phyloP scores from a whole-genome alignment of 257 asterid species.

The Penstemon eatonii region DNA sequence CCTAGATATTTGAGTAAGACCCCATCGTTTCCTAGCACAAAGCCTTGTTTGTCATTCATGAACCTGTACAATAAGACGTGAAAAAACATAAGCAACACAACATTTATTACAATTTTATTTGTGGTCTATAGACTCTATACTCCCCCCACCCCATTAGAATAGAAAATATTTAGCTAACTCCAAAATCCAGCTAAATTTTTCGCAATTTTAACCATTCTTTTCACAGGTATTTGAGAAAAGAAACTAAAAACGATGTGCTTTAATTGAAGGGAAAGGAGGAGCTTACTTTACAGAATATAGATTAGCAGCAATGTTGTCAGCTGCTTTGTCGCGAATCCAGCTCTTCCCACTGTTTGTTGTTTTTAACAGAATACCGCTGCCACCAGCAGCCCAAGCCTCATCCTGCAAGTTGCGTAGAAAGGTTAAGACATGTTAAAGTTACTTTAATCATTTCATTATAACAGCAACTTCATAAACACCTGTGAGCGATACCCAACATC shows the following conservation, averaged over 20 bases:
- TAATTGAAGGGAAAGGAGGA: not conserved
- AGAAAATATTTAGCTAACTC: too few relatives aligned
- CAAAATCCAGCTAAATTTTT: too few relatives aligned
- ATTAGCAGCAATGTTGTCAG: constrained; percentile 96
- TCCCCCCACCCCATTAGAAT: too few relatives aligned
- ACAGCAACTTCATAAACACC: constrained; percentile 38
- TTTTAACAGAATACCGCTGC: constrained; percentile 88
- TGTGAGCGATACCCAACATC: constrained; percentile 82
- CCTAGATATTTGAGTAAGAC: constrained; percentile 92
- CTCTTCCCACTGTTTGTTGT: constrained; percentile 86
- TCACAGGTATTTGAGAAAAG: too few relatives aligned
- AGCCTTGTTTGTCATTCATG: constrained; percentile 79
- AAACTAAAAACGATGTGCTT: too few relatives aligned
- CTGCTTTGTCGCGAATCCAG: constrained; percentile 93
- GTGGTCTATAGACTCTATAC: too few relatives aligned
- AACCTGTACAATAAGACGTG: constrained; percentile 53
- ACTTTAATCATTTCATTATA: not conserved
- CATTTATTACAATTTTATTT: too few relatives aligned
- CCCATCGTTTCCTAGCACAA: constrained; percentile 93
- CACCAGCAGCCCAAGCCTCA: constrained; percentile 99
- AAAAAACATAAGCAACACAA: too few relatives aligned
- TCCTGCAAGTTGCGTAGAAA: constrained; percentile 44
- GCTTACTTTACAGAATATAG: constrained; percentile 94
- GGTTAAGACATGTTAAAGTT: not conserved
- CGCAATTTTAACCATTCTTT: too few relatives aligned